Evolutionary conservation across 1,139 yeast genomes (phyloP).

Genomic region (Candida dubliniensis): DNA sequence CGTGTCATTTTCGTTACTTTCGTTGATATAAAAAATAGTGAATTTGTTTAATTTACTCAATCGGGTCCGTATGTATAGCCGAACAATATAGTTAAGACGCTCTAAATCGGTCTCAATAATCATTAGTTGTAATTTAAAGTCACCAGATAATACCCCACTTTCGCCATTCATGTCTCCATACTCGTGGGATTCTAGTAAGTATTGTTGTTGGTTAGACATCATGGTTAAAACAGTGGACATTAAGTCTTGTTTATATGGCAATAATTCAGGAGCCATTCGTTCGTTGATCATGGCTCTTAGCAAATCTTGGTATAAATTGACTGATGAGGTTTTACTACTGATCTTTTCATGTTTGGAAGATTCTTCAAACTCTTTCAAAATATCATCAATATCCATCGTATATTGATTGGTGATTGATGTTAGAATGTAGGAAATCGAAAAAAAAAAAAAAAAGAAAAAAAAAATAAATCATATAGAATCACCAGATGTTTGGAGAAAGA

Average conservation of each 20-base stretch:
- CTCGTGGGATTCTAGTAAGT: constrained; percentile 60
- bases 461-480: no score
- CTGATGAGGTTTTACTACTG: constrained; percentile 21
- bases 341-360: constrained; percentile 11
- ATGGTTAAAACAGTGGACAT: constrained; percentile 57
- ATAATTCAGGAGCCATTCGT: constrained; percentile 78
- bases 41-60: constrained; percentile 70
- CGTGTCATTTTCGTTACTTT: constrained; percentile 22
- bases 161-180: constrained; percentile 45
- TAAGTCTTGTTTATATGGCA: constrained; percentile 65
- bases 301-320: constrained; percentile 35
- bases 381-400: constrained; percentile 63
- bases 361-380: constrained; percentile 60
- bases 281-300: constrained; percentile 80
- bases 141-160: constrained; percentile 46
- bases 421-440: not conserved
- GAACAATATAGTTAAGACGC: constrained; percentile 72
- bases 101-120: constrained; percentile 91
- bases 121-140: constrained; percentile 76
- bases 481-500: no score
- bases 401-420: no score
- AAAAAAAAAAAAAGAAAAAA: constrained; percentile 5
- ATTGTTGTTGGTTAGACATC: constrained; percentile 69
- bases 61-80: constrained; percentile 80
- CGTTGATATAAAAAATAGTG: constrained; percentile 53